A percentile compares a stretch with the other conserved stretches of the same genome.
These are phyloP conservation scores for Fusarium fujikuroi DNA, from an alignment of 2,329 filamentous ascomycete genomes.

Conservation along the genomic window DNA sequence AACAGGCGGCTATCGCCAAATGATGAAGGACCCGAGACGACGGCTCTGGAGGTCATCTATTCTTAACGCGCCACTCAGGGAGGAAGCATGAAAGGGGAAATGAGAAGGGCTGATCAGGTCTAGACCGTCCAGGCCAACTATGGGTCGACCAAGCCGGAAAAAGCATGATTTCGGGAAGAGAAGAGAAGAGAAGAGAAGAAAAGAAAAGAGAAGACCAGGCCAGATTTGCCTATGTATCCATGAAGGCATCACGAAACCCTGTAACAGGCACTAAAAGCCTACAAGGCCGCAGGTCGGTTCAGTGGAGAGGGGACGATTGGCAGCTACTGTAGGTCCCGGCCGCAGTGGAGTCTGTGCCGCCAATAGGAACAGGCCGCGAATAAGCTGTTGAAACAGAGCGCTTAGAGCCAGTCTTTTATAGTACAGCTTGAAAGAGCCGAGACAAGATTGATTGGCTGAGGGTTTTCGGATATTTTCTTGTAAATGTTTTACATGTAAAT, in stretches of 20 bases:
- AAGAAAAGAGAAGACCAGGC: background rate
- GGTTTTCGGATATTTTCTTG: slow-evolving; percentile 7
- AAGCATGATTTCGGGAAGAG: slow-evolving; percentile 5
- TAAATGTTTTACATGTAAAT: slow-evolving; percentile 12
- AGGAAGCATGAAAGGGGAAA: slow-evolving; percentile 19
- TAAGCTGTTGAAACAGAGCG: slow-evolving; percentile 39
- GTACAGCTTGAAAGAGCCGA: slow-evolving; percentile 6
- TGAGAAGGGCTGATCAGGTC: slow-evolving; percentile 31
- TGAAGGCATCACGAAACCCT: slow-evolving; percentile 29
- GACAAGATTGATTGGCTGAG: slow-evolving; percentile 26
- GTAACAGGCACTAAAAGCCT: slow-evolving; percentile 19
- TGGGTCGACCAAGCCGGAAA: slow-evolving; percentile 20
- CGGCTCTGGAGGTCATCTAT: slow-evolving; percentile 22
- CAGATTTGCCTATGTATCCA: background rate
- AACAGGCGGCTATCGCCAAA: slow-evolving; percentile 27
- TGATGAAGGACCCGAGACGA: slow-evolving; percentile 14
- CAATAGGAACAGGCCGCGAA: slow-evolving; percentile 39
- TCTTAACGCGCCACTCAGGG: slow-evolving; percentile 22
- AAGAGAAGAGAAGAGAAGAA: background rate
- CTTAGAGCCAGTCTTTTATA: slow-evolving; percentile 32
- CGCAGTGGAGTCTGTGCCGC: slow-evolving; percentile 24
- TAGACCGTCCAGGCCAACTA: slow-evolving; percentile 21
- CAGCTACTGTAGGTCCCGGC: slow-evolving; percentile 13
- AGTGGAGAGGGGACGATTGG: slow-evolving; percentile 41
- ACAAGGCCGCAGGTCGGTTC: slow-evolving; percentile 32